Conservation (phyloP, 441 rosid species). For the Eutrema salsugineum region DNA sequence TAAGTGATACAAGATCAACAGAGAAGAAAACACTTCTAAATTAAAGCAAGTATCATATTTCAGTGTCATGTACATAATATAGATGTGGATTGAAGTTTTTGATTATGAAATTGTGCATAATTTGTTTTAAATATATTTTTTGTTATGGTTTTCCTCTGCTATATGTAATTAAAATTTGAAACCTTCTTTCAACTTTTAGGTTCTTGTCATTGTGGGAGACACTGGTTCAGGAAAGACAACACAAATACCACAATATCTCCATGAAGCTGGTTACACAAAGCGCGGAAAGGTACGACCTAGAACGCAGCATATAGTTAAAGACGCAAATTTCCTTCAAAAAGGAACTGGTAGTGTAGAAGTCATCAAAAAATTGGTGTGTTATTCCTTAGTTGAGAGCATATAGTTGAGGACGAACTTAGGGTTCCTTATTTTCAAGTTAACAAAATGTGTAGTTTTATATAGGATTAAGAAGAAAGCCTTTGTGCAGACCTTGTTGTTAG, state of each 20-base stretch:
- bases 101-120: background rate
- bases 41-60: background rate
- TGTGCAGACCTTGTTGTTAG: constrained; percentile 13
- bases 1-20: background rate
- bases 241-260: constrained; percentile 96
- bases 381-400: background rate
- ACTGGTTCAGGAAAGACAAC: constrained; percentile 99
- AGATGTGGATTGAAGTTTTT: constrained; percentile 3
- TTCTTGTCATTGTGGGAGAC: constrained; percentile 97
- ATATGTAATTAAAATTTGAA: background rate
- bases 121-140: background rate
- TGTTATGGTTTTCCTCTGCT: background rate
- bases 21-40: background rate
- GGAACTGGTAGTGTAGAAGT: background rate
- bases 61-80: background rate
- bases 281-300: constrained; percentile 66
- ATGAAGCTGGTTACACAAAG: constrained; percentile 96
- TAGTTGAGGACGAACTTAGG: background rate
- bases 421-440: background rate
- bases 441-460: background rate
- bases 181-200: constrained; percentile 35
- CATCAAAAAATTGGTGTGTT: background rate
- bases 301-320: constrained; percentile 4
- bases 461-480: background rate
- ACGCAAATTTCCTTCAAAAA: background rate